Evolutionary conservation across 176 grass and related monocot genomes (phyloP).

Genomic region (Oryza meridionalis): DNA sequence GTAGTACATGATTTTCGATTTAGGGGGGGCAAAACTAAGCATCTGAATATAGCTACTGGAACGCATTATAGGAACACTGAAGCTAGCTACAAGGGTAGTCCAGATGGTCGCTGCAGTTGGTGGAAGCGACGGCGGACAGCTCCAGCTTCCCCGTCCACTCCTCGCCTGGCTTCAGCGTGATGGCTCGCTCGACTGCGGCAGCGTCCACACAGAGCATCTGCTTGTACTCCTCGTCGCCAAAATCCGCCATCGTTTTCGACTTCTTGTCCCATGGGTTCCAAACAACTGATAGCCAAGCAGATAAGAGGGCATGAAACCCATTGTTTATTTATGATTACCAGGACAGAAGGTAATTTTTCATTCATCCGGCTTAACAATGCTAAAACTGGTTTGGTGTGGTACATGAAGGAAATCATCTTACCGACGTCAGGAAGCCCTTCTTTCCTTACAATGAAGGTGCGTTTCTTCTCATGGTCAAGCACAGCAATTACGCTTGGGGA

Average conservation of each 20-base stretch:
- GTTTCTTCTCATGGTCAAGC: slow-evolving; percentile 97
- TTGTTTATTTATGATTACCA: neutral
- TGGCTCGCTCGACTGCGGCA: slow-evolving; percentile 61
- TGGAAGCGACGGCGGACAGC: slow-evolving; percentile 68
- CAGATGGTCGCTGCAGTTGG: slow-evolving; percentile 83
- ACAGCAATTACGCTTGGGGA: slow-evolving; percentile 86
- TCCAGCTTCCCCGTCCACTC: slow-evolving; percentile 94
- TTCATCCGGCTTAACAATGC: neutral
- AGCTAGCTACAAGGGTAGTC: slow-evolving; percentile 22
- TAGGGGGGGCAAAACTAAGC: slow-evolving; percentile 13
- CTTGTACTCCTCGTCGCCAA: slow-evolving; percentile 92
- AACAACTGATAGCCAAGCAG: slow-evolving; percentile 58
- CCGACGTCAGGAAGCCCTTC: slow-evolving; percentile 87
- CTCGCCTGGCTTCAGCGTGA: slow-evolving; percentile 77
- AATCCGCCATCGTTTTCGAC: slow-evolving; percentile 63
- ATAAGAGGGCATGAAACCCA: neutral
- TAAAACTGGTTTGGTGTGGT: neutral
- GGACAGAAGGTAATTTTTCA: neutral
- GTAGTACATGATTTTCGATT: slow-evolving; percentile 38
- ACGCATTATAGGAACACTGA: neutral
- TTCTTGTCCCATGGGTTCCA: slow-evolving; percentile 98
- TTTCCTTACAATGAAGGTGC: slow-evolving; percentile 77
- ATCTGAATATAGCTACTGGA: neutral
- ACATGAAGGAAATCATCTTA: slow-evolving; percentile 38
- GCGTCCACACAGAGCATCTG: slow-evolving; percentile 90